phyloP scores from a whole-genome alignment of 768 basidiomycete species.

The Russula dissimulans region DNA sequence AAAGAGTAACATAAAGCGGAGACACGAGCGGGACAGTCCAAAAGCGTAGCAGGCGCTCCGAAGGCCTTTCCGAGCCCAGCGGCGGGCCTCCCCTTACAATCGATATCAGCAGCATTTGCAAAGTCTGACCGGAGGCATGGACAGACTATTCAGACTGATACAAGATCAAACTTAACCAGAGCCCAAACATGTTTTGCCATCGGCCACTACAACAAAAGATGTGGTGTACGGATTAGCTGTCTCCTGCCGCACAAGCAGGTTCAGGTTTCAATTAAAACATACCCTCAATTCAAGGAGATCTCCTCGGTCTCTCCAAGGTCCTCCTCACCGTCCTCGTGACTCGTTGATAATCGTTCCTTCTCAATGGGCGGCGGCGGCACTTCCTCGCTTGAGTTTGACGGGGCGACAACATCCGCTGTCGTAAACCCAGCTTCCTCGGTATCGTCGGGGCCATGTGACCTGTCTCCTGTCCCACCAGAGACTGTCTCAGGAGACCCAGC shows the following conservation, averaged over 20 bases:
- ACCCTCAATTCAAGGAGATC: conserved; percentile 32
- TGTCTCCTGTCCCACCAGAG: background rate
- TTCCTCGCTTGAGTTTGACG: conserved; percentile 47
- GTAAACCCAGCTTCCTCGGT: conserved; percentile 9
- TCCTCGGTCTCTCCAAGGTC: conserved; percentile 76
- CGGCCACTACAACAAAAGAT: no score
- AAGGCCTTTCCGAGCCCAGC: no score
- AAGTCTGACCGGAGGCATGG: no score
- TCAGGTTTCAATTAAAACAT: background rate
- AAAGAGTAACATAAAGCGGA: no score
- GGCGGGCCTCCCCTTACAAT: no score
- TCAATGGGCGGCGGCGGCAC: conserved; percentile 73
- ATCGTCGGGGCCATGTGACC: background rate
- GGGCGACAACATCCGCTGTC: conserved; percentile 31
- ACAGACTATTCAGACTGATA: no score
- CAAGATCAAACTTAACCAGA: no score
- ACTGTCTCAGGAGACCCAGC: background rate
- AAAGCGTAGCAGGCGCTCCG: no score
- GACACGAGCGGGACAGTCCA: no score
- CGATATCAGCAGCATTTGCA: no score
- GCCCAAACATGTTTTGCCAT: no score
- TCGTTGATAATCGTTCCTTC: conserved; percentile 45
- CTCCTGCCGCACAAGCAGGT: background rate
- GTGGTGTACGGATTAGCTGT: conserved; percentile 31
- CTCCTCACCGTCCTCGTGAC: conserved; percentile 50